Evolutionary conservation across 176 grass and related monocot genomes (phyloP), one percentile per base, ranked within the genome.

Genomic region (Carex scoparia): DNA sequence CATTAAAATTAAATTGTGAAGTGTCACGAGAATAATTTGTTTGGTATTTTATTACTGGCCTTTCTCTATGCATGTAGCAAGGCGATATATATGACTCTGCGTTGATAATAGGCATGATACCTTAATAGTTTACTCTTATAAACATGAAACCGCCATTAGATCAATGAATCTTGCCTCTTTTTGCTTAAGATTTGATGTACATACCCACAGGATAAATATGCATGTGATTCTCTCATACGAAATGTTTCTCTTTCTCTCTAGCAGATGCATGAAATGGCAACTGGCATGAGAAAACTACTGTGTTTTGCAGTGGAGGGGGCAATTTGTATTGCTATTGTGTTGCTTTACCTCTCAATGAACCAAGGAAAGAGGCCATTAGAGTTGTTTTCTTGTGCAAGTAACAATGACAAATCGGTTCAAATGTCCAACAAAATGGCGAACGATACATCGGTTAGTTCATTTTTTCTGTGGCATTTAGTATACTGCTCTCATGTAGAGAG

Each of bases 251-350:
- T 70, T 70, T 70, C 30, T 74, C 69, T 49, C 37, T 74, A 7
- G 19, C 42, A 79, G 42, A 79, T 58, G 38, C 38, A 40, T 40
- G 32, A 63, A 38, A 67, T 67, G 33, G 19, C 10, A 15, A 81
- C 15, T 46, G 37, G 79, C 49, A 81, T 81, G 79, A 81, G 60
- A 81, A 81, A 81, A 33, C 56, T 81, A 63, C 30, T 63, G 31
- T 38, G 6, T 81, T 62, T 81, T 38, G 57, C 79, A 44, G 15
- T 81, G 54, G 79, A 81, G 57, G 57, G 49, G 58, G 56, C 79
- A 57, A 81, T 81, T 63, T 57, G 14, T 15, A 61, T 61, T 61
- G 55, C 57, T 32, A 81, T 81, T 81, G 30, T 81, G 79, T 10
- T 81, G 57, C 56, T 81, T 19, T 81, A 63, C 79, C 9, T 81